Conservation (phyloP, 257 asterid genomes). For the Solanum infundibuliforme region DNA sequence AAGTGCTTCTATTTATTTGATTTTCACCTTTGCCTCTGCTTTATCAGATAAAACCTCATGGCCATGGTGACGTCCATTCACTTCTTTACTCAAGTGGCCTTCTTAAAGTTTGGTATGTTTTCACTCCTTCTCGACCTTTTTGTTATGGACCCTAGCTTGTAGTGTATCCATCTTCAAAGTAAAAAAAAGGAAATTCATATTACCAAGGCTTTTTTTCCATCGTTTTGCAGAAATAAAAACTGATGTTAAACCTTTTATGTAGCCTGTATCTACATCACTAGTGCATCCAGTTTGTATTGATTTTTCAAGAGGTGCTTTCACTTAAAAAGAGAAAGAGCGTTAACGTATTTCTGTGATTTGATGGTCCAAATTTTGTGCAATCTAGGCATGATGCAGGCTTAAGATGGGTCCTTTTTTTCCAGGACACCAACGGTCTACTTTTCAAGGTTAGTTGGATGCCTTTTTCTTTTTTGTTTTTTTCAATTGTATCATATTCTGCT, state of each 20-base stretch:
- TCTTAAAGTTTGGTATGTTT: slow-evolving; percentile 72
- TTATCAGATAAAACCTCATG: slow-evolving; percentile 91
- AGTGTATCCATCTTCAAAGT: background rate
- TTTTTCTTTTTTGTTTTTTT: background rate
- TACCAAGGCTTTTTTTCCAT: background rate
- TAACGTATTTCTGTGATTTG: background rate
- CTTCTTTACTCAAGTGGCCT: slow-evolving; percentile 85
- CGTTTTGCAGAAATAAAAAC: background rate
- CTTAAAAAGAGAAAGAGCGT: background rate
- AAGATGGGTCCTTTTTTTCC: slow-evolving; percentile 92
- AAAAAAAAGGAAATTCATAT: background rate
- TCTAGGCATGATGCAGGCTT: slow-evolving; percentile 74
- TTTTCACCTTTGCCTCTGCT: background rate
- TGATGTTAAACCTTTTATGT: background rate
- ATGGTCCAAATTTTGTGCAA: background rate
- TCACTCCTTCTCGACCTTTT: background rate
- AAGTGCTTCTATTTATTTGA: background rate
- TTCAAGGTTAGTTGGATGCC: slow-evolving; percentile 53
- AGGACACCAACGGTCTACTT: slow-evolving; percentile 95
- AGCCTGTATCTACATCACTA: background rate
- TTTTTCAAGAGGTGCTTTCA: background rate
- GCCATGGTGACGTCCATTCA: slow-evolving; percentile 98
- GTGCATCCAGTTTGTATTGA: background rate
- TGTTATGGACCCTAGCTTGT: background rate
- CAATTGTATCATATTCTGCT: background rate